These are phyloP conservation scores for Sporothrix globosa DNA, from an alignment of 2,329 filamentous ascomycete genomes.

Conservation along the genomic window DNA sequence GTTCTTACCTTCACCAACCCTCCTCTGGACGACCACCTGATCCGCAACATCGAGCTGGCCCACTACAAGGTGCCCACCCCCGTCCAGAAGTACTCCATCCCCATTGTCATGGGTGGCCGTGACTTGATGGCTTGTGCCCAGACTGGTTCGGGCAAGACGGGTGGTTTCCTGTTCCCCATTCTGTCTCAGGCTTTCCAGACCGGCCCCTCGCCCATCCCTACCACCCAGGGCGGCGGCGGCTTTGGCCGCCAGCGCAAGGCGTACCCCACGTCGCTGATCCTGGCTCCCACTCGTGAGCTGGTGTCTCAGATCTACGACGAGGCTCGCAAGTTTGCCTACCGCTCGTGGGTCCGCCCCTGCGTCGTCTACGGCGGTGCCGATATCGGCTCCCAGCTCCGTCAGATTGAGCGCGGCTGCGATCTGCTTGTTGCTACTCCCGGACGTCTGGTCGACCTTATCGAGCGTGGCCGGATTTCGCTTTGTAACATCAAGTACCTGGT, in stretches of 20 bases:
- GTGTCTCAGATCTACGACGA: conserved; percentile 99
- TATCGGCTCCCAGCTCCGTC: conserved; percentile 95
- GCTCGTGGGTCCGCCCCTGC: conserved; percentile 97
- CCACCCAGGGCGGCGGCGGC: conserved; percentile 59
- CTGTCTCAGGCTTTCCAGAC: conserved; percentile 95
- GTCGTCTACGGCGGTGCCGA: conserved; percentile 99
- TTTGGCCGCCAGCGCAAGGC: conserved; percentile 96
- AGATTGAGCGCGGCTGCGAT: conserved; percentile 97
- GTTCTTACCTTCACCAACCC: conserved; percentile 91
- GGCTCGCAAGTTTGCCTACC: conserved; percentile 96
- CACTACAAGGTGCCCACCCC: conserved; percentile 95
- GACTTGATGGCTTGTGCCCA: conserved; percentile 99
- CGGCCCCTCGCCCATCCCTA: conserved; percentile 74
- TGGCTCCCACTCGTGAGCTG: conserved; percentile 96
- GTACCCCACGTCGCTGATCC: conserved; percentile 91
- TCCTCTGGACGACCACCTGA: conserved; percentile 89
- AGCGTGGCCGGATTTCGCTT: conserved; percentile 96
- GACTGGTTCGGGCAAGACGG: conserved; percentile 99
- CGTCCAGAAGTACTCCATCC: conserved; percentile 99
- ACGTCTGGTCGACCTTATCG: conserved; percentile 95
- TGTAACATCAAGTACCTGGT: conserved; percentile 99
- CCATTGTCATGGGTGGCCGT: conserved; percentile 96
- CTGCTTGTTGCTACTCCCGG: conserved; percentile 95
- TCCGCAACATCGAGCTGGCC: conserved; percentile 90
- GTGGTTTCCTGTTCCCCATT: conserved; percentile 98